Evolutionary conservation across 805 yeast species (phyloP), one percentile per base, ranked within the genome.

Genomic region (Candida saitoana): DNA sequence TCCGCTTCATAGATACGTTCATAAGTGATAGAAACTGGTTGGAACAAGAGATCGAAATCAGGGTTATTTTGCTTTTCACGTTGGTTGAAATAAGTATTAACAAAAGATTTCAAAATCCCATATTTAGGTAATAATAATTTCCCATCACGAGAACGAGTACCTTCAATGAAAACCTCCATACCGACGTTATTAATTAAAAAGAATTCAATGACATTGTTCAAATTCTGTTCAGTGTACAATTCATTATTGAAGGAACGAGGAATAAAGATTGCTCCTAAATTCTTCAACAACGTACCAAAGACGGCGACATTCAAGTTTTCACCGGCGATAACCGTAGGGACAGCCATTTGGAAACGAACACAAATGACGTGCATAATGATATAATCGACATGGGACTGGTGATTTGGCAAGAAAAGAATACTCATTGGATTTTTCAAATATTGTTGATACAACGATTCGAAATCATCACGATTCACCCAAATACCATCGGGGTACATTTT

Each of bases 61-160:
- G 42, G 17, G 18, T 52, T 52, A 7, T 46, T 41, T 17, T 50
- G 53, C 18, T 49, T 45, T 5, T 46, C 35, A 16, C 59, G 42
- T 38, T 79, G 79, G 17, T 67, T 56, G 19, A 69, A 52, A 27
- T 74, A 67, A 12, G 77, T 65, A 42, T 74, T 74, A 27, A 73
- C 60, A 34, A 79, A 62, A 36, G 70, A 73, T 55, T 79, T 79
- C 47, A 79, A 65, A 36, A 79, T 73, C 4, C 85, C 85, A 51
- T 75, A 77, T 53, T 79, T 80, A 11, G 85, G 85, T 18, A 79
- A 65, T 17, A 80, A 64, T 25, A 79, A 60, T 51, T 80, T 80
- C n/a, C 85, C 85, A 46, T 80, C 79, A 44, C 85, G 65, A 2
- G 84, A 78, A 31, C 85, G 68, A 1, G 82, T 77, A n/a, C 85